Evolutionary conservation across 2,329 filamentous ascomycete species (phyloP).

Genomic region (Cercospora sesami): DNA sequence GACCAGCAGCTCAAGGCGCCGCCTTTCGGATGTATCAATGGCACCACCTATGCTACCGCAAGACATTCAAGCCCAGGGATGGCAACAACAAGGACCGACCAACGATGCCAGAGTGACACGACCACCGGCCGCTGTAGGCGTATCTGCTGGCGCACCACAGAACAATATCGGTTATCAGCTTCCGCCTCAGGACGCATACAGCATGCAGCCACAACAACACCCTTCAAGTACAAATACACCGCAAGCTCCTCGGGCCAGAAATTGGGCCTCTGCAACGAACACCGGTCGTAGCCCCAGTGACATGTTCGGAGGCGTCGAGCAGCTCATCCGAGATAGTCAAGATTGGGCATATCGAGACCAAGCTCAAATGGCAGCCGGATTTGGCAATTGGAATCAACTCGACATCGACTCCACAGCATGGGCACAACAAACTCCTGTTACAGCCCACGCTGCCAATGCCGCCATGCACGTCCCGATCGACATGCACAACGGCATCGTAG

Average conservation of each 20-base stretch:
- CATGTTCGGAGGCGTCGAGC: constrained; percentile 61
- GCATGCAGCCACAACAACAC: constrained; percentile 30
- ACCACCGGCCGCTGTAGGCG: constrained; percentile 4
- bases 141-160: constrained; percentile 15
- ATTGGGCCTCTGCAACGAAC: constrained; percentile 10
- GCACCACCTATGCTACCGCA: constrained; percentile 9
- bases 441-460: neutral
- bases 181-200: constrained; percentile 29
- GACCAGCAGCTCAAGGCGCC: constrained; percentile 4
- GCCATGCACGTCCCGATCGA: constrained; percentile 2
- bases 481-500: neutral
- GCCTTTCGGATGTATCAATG: constrained; percentile 18
- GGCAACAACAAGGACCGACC: constrained; percentile 12
- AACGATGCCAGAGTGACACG: neutral
- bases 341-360: constrained; percentile 64
- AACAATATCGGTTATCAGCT: constrained; percentile 22
- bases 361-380: constrained; percentile 59
- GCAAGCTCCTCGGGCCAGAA: constrained; percentile 16
- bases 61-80: constrained; percentile 13
- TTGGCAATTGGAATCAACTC: constrained; percentile 59
- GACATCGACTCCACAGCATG: constrained; percentile 28
- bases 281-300: constrained; percentile 46
- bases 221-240: constrained; percentile 28
- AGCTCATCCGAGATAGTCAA: constrained; percentile 62
- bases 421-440: constrained; percentile 7